phyloP scores from a whole-genome alignment of 805 yeast genomes.

The Sugiyamaella valdiviana region DNA sequence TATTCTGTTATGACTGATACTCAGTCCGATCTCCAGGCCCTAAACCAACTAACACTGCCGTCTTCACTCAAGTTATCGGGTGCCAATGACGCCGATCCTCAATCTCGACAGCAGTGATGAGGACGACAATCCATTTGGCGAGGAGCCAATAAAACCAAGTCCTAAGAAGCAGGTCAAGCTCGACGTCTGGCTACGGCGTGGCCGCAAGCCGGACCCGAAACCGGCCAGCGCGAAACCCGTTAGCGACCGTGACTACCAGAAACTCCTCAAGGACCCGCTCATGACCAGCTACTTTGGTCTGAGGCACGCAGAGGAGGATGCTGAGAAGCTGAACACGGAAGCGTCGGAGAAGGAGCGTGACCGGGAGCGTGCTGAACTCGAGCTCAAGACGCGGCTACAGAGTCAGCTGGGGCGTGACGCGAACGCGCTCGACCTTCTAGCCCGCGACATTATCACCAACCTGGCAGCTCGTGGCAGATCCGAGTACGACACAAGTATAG shows the following conservation, averaged over 20 bases:
- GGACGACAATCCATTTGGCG: not conserved
- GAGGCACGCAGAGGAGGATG: not conserved
- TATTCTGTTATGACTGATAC: too few species aligned
- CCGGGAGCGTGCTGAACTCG: not conserved
- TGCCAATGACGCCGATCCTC: not conserved
- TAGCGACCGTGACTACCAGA: not conserved
- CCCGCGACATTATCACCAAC: not conserved
- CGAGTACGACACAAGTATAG: not conserved
- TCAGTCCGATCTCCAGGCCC: not conserved
- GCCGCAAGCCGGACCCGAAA: not conserved
- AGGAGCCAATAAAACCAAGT: not conserved
- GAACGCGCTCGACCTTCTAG: not conserved
- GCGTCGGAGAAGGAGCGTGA: not conserved
- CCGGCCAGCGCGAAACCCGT: too few species aligned
- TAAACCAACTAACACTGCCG: not conserved
- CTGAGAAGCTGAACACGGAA: not conserved
- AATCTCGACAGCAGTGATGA: not conserved
- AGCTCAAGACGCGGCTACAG: not conserved
- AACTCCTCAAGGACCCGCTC: not conserved
- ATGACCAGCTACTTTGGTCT: not conserved
- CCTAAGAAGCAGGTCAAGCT: not conserved
- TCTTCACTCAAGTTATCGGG: not conserved
- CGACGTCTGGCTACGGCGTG: not conserved
- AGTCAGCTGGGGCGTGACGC: not conserved
- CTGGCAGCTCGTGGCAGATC: not conserved